Percentiles rank a stretch among this genome's conserved stretches.
Evolutionary conservation across 2,329 filamentous ascomycete genomes (phyloP).

Genomic region (Pseudohalonectria lignicola): DNA sequence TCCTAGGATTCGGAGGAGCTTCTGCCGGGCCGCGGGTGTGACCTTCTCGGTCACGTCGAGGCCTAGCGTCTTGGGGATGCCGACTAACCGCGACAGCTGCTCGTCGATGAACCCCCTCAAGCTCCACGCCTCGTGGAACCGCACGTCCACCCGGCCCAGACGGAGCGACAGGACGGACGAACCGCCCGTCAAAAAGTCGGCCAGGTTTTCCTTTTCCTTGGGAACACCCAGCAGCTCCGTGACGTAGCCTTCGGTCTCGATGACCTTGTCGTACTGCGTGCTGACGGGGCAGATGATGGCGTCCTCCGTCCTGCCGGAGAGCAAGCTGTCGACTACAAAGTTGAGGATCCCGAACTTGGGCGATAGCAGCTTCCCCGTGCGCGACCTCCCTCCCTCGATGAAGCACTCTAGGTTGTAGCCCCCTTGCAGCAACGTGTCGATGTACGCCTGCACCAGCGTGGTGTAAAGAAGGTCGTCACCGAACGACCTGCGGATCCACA

Average conservation of each 20-base stretch:
- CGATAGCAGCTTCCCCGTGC: constrained; percentile 85
- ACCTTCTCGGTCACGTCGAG: constrained; percentile 34
- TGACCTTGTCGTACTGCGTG: constrained; percentile 98
- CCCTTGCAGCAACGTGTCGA: constrained; percentile 81
- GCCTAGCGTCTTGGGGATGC: constrained; percentile 28
- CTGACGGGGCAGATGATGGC: constrained; percentile 91
- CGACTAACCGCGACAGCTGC: constrained; percentile 52
- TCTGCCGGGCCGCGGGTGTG: constrained; percentile 48
- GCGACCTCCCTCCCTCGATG: constrained; percentile 85
- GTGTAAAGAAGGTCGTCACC: constrained; percentile 84
- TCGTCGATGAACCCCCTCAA: constrained; percentile 69
- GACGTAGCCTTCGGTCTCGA: constrained; percentile 95
- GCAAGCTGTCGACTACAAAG: constrained; percentile 81
- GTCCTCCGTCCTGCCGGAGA: constrained; percentile 81
- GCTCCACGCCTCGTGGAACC: constrained; percentile 96
- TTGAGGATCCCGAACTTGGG: constrained; percentile 93
- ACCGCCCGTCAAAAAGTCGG: constrained; percentile 73
- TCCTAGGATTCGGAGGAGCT: constrained; percentile 73
- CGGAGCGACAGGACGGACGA: constrained; percentile 83
- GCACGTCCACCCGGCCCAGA: constrained; percentile 83
- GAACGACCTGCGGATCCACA: constrained; percentile 92
- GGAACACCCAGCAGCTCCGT: constrained; percentile 87
- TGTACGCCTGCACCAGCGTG: constrained; percentile 90
- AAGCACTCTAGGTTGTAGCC: constrained; percentile 97
- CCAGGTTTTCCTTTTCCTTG: constrained; percentile 89